A percentile compares a stretch with the other conserved stretches of the same genome.
Conservation (phyloP, 257 asterid genomes). For the Ligustrum vulgare region DNA sequence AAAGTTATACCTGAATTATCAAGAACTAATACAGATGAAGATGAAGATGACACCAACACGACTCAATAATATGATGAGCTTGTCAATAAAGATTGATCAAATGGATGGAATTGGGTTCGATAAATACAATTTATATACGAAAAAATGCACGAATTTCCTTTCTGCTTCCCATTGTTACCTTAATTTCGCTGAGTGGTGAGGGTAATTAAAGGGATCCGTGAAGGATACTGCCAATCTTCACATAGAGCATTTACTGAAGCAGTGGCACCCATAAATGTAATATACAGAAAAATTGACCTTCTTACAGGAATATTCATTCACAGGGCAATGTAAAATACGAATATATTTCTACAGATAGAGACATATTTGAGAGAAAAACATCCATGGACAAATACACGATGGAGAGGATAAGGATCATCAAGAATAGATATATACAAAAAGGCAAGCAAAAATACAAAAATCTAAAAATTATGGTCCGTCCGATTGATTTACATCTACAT, state of each 20-base stretch:
- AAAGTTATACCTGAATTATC: too few species aligned
- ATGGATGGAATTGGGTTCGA: too few species aligned
- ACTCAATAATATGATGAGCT: too few species aligned
- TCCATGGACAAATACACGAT: neutral
- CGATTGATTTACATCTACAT: neutral
- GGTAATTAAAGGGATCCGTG: neutral
- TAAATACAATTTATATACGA: too few species aligned
- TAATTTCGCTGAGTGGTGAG: too few species aligned
- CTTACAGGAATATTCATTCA: neutral
- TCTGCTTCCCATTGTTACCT: too few species aligned
- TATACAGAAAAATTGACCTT: neutral
- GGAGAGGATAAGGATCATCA: slow-evolving; percentile 13
- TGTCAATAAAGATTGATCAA: too few species aligned
- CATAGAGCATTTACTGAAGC: neutral
- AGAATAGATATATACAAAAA: neutral
- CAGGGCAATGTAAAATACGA: neutral
- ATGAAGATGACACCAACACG: too few species aligned
- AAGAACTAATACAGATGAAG: too few species aligned
- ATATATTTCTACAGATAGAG: neutral
- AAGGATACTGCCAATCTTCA: neutral
- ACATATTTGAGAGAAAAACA: neutral
- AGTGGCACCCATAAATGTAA: neutral
- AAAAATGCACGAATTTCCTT: too few species aligned
- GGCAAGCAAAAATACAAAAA: slow-evolving; percentile 5
- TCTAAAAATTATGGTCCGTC: neutral